Conservation (phyloP, 495 filamentous ascomycete species). For the Xylona heveae region DNA sequence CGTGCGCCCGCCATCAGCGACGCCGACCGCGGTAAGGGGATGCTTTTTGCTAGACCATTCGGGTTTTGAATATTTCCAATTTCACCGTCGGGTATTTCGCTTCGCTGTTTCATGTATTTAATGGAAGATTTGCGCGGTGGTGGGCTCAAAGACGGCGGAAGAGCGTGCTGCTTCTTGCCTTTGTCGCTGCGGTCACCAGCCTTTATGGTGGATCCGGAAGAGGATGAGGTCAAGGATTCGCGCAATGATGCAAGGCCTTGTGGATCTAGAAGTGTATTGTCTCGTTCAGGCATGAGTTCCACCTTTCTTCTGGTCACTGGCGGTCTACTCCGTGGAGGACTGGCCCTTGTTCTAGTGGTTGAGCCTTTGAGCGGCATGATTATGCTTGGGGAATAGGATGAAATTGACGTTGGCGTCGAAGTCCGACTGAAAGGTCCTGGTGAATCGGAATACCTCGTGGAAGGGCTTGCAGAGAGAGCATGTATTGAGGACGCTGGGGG, state of each 20-base stretch:
- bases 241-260: conserved; percentile 40
- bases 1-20: conserved; percentile 1
- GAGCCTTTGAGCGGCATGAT: conserved; percentile 35
- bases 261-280: conserved; percentile 22
- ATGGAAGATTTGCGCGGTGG: conserved; percentile 43
- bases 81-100: no score
- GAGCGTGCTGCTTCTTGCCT: conserved; percentile 20
- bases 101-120: conserved; percentile 22
- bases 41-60: conserved; percentile 12
- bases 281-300: conserved; percentile 29
- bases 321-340: conserved; percentile 41
- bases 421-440: conserved; percentile 78
- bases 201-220: conserved; percentile 17
- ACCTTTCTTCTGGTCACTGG: conserved; percentile 41
- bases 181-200: conserved; percentile 17
- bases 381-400: conserved; percentile 81
- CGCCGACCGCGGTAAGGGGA: background rate
- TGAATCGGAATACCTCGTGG: conserved; percentile 84
- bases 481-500: no score
- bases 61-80: conserved; percentile 13
- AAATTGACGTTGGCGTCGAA: conserved; percentile 88
- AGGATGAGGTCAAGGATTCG: conserved; percentile 25
- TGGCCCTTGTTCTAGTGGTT: conserved; percentile 36
- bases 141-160: conserved; percentile 34
- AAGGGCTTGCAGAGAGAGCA: conserved; percentile 38